Evolutionary conservation across 768 basidiomycete genomes (phyloP), one percentile per base, ranked within the genome.

Genomic region (Termitomyces titanicus): DNA sequence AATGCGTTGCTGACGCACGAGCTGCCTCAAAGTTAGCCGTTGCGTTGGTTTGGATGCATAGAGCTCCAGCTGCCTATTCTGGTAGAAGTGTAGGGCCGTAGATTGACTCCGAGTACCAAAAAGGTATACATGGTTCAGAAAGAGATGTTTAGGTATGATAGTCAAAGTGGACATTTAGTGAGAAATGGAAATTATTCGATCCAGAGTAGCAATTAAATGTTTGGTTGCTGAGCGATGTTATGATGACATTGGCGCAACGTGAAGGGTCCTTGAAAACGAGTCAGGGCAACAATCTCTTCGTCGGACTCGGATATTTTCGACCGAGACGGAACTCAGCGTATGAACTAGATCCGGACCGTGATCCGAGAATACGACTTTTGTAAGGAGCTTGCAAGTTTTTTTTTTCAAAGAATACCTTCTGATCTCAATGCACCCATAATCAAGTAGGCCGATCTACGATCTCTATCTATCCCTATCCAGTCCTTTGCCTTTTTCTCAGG

Each of bases 401-500:
- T n/a, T n/a, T 47, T 68, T 62, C 35, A 74, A 39, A 92, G 64
- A 20, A 92, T 77, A 5, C 85, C 86, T 68, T 92, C 90, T 15
- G 83, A 83, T 61, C 80, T 81, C 60, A 92, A 67, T 18, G 86
- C 88, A 45, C 89, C 88, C 63, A 90, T 83, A 53, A 92, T 90
- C 64, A 89, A 69, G 71, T 83, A 92, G 20, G 90, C 89, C 11
- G 89, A 89, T 56, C 89, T 74, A 51, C 86, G 79, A 65, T 93
- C 90, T 65, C 89, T 80, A 63, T 91, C 87, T 35, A 89, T 77
- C 1, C 90, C 90, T 27, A 78, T 68, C 90, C 91, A 93, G 62
- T 92, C 90, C 1, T 83, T 83, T 55, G 75, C 74, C 51, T 71
- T 77, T 59, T 75, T 73, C 6, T 66, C 68, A 3, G 77, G 71